A percentile compares a stretch with the other conserved stretches of the same genome.
phyloP scores from a whole-genome alignment of 257 asterid genomes.

The Paulownia fortunei region DNA sequence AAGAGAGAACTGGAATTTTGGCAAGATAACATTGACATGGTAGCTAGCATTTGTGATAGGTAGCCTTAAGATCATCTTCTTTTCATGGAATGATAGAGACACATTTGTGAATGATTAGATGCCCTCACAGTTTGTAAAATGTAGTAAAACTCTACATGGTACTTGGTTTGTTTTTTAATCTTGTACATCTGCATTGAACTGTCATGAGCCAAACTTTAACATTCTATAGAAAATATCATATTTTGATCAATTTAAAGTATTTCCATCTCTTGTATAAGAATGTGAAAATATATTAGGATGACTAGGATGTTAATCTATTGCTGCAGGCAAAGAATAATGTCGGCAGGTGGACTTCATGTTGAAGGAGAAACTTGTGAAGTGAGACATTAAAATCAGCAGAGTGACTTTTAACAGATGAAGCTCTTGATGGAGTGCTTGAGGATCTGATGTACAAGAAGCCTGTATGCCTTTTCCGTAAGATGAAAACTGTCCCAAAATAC shows the following conservation, averaged over 20 bases:
- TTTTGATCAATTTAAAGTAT: not conserved
- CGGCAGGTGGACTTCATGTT: not conserved
- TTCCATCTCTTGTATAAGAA: not conserved
- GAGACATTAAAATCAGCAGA: not conserved
- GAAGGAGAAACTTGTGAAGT: not conserved
- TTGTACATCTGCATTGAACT: not conserved
- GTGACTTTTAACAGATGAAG: slow-evolving; percentile 16
- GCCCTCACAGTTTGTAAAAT: no score
- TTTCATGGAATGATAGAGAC: not conserved
- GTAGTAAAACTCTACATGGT: no score
- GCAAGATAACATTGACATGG: not conserved
- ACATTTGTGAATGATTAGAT: not conserved
- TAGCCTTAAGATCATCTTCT: not conserved
- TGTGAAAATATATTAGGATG: not conserved
- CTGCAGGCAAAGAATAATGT: not conserved
- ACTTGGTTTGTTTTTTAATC: no score
- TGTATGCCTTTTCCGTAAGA: slow-evolving; percentile 61
- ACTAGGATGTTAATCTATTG: not conserved
- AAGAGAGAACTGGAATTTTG: not conserved
- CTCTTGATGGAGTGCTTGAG: slow-evolving; percentile 36
- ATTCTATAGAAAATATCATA: not conserved
- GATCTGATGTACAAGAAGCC: slow-evolving; percentile 51
- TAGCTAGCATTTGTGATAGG: not conserved
- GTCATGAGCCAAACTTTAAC: not conserved
- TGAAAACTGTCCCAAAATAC: slow-evolving; percentile 80